These are phyloP conservation scores for Fusarium sp. DNA, from an alignment of 2,329 filamentous ascomycete species.

Conservation along the genomic window DNA sequence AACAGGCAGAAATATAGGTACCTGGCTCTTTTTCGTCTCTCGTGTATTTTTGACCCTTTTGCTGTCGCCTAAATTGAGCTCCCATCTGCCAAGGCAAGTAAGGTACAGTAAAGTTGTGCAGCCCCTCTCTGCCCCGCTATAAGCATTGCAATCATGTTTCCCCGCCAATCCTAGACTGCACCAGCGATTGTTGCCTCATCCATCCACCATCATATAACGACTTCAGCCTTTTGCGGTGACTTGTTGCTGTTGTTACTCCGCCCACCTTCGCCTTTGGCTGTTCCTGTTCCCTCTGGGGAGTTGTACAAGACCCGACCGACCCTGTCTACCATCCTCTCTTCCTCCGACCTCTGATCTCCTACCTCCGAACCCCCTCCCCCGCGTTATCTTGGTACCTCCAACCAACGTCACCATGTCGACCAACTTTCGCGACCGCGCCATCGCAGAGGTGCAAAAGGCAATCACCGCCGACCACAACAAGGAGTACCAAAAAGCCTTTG, in stretches of 20 bases:
- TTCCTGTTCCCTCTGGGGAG: slow-evolving; percentile 20
- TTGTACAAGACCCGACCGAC: slow-evolving; percentile 10
- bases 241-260: background rate
- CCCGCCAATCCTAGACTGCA: slow-evolving; percentile 55
- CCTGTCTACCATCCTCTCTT: background rate
- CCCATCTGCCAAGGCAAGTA: slow-evolving; percentile 10
- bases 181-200: slow-evolving; percentile 44
- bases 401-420: slow-evolving; percentile 80
- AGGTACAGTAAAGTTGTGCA: slow-evolving; percentile 42
- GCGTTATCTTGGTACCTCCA: slow-evolving; percentile 29
- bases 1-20: slow-evolving; percentile 8
- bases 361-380: slow-evolving; percentile 29
- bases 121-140: slow-evolving; percentile 55
- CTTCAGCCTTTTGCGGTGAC: slow-evolving; percentile 11
- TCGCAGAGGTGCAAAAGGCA: slow-evolving; percentile 96
- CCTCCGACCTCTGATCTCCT: slow-evolving; percentile 2
- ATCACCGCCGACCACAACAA: slow-evolving; percentile 96
- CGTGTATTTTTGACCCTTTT: slow-evolving; percentile 4
- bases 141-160: slow-evolving; percentile 57
- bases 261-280: background rate
- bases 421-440: slow-evolving; percentile 96
- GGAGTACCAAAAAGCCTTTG: slow-evolving; percentile 97
- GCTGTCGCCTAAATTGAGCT: slow-evolving; percentile 37
- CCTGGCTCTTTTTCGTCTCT: background rate
- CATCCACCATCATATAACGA: slow-evolving; percentile 35